Base-by-base conservation (phyloP, 805 yeast genomes). In the Naumovozyma baii region DNA sequence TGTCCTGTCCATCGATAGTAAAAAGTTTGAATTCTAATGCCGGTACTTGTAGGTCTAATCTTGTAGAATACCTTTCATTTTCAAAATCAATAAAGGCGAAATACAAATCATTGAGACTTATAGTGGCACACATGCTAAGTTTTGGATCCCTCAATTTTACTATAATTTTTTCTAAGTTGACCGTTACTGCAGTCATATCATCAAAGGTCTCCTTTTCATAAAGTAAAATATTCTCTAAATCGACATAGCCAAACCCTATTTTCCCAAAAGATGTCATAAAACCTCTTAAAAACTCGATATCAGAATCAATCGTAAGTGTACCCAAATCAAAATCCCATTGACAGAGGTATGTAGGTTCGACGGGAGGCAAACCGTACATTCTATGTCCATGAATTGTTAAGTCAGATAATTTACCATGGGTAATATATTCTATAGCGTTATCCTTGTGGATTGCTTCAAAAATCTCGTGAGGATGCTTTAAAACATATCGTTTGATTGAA, bases 361-460 rank as follows among this genome's bases (percentile, higher is more conserved):
- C 66, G 0, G 96, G 96, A 0, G 95, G 95, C 2, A 86, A 56
- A 0, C 98, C 98, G 65, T 86, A 86, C 79, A 88, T 78, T 52
- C 97, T 69, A 58, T 90, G 95, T 1, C 95, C 94, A 58, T 84
- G 94, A 18, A 85, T 68, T 2, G 70, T 53, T 10, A 83, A 49
- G 33, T 76, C 76, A 1, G 78, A 68, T 3, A 43, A 42, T n/a
- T 37, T 34, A 15, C 66, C 54, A 34, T 53, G 50, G 16, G 40
- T 33, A 17, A 34, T 19, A 17, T 43, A 34, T 32, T 40, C 37
- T n/a, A 36, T 15, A 5, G 44, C 40, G 32, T 53, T 52, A 18
- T 50, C 42, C 8, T 54, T 58, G 9, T 54, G 55, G 3, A 70
- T 66, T 16, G 52, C 48, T 3, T 53, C 54, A 42, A 49, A 48